Conservation (phyloP, 176 grass and related monocot species). For the Oryza longistaminata region DNA sequence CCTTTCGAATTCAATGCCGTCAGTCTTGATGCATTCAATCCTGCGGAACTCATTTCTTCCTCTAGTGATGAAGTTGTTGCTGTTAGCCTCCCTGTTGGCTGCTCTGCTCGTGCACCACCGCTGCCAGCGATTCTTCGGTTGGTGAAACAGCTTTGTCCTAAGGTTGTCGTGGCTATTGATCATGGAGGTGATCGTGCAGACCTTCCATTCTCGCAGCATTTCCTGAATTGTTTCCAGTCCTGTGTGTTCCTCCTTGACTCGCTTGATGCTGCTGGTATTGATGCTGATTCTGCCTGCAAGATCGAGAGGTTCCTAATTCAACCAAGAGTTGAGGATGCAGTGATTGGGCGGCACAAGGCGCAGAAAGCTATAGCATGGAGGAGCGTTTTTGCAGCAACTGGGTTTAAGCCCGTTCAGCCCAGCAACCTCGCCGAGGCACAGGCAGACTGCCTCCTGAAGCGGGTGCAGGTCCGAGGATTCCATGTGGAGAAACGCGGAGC, state of each 20-base stretch:
- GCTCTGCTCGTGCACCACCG: conserved; percentile 47
- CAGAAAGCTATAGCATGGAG: conserved; percentile 62
- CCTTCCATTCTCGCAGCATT: conserved; percentile 70
- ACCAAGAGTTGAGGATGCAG: conserved; percentile 63
- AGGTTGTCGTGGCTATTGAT: conserved; percentile 75
- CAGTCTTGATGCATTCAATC: conserved; percentile 59
- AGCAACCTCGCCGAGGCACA: conserved; percentile 75
- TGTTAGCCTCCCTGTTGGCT: conserved; percentile 73
- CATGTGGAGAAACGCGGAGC: conserved; percentile 72
- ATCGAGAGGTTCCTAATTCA: conserved; percentile 81
- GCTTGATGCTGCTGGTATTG: conserved; percentile 67
- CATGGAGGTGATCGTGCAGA: conserved; percentile 72
- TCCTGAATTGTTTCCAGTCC: conserved; percentile 75
- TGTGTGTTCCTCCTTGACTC: conserved; percentile 83
- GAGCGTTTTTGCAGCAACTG: conserved; percentile 60
- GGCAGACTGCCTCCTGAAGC: conserved; percentile 79
- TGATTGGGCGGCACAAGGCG: conserved; percentile 54
- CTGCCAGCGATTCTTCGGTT: conserved; percentile 58
- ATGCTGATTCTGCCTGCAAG: conserved; percentile 59
- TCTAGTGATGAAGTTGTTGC: conserved; percentile 57
- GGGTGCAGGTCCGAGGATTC: conserved; percentile 83
- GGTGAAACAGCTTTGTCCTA: conserved; percentile 78
- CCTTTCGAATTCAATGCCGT: conserved; percentile 71
- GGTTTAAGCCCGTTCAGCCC: conserved; percentile 54
- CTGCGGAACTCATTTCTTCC: conserved; percentile 41